These are phyloP conservation scores for Pichia sp. DNA, from an alignment of 1,139 yeast genomes.

Conservation along the genomic window DNA sequence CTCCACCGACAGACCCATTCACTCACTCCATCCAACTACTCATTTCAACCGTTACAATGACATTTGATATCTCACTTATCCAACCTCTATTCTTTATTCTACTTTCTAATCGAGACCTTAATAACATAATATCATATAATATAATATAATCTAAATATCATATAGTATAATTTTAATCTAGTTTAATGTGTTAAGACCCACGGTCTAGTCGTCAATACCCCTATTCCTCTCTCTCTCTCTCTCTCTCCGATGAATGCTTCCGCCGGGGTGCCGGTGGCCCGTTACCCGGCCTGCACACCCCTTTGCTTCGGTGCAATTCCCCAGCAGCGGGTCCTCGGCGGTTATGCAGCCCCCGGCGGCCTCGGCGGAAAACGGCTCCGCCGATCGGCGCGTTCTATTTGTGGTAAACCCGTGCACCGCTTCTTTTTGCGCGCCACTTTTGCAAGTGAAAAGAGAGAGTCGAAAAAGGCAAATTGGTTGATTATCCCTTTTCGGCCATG, in stretches of 20 bases:
- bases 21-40: neutral
- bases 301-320: too few species aligned
- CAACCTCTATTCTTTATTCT: conserved; percentile 7
- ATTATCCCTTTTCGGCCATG: conserved; percentile 21
- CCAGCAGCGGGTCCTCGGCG: too few species aligned
- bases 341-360: neutral
- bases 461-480: conserved; percentile 25
- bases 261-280: neutral
- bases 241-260: neutral
- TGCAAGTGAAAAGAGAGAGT: neutral
- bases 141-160: conserved; percentile 11
- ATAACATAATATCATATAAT: too few species aligned
- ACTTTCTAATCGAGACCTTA: conserved; percentile 6
- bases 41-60: neutral
- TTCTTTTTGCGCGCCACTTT: neutral
- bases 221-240: neutral
- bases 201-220: too few species aligned
- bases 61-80: conserved; percentile 10
- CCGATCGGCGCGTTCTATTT: neutral
- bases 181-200: neutral
- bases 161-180: conserved; percentile 3
- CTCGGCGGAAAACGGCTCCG: neutral
- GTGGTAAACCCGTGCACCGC: neutral
- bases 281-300: neutral
- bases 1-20: neutral